Percentiles rank a stretch among this genome's conserved stretches.
Evolutionary conservation across 371 early-diverging fungal species (phyloP).

Genomic region (Mortierella sp.): DNA sequence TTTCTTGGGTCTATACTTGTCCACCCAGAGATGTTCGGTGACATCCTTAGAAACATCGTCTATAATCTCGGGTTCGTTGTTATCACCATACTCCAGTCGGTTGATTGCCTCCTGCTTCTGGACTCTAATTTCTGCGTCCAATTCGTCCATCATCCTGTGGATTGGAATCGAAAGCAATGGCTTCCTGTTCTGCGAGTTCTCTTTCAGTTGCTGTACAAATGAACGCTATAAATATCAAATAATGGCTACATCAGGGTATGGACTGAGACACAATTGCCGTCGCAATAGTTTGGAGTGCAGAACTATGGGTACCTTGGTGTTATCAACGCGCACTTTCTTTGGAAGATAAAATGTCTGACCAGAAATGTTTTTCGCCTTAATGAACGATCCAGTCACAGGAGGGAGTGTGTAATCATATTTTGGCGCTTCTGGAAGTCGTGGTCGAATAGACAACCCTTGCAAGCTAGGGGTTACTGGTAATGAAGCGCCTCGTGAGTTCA

Average conservation of each 20-base stretch:
- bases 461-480: neutral
- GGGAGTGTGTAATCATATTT: slow-evolving; percentile 47
- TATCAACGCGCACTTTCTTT: slow-evolving; percentile 28
- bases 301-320: slow-evolving; percentile 16
- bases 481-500: neutral
- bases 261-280: neutral
- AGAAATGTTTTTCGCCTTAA: slow-evolving; percentile 31
- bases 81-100: slow-evolving; percentile 26
- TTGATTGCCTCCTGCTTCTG: slow-evolving; percentile 54
- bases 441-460: neutral
- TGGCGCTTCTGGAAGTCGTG: slow-evolving; percentile 14
- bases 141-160: slow-evolving; percentile 60
- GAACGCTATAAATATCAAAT: slow-evolving; percentile 1
- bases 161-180: slow-evolving; percentile 55
- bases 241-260: neutral
- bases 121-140: slow-evolving; percentile 55
- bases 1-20: slow-evolving; percentile 87
- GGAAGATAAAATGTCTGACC: slow-evolving; percentile 43
- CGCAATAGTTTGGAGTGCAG: neutral
- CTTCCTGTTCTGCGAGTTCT: slow-evolving; percentile 10
- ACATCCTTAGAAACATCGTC: neutral
- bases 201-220: slow-evolving; percentile 7
- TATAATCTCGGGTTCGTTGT: slow-evolving; percentile 4
- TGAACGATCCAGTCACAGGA: slow-evolving; percentile 43
- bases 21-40: slow-evolving; percentile 84